phyloP scores from a whole-genome alignment of 495 filamentous ascomycete genomes.

The Aspergillus egyptiacus region DNA sequence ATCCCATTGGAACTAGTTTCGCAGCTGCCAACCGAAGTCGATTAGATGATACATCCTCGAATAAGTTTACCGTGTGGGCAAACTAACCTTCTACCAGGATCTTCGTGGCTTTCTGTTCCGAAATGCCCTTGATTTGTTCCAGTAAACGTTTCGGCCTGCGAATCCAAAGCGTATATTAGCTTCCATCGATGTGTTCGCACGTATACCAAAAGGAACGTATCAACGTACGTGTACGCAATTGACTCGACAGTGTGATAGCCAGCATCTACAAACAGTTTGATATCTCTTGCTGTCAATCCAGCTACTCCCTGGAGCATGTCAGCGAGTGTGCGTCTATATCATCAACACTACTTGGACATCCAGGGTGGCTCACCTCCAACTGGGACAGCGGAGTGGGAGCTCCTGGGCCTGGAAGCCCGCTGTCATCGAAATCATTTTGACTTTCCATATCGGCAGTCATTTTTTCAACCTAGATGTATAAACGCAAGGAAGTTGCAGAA shows the following conservation, averaged over 20 bases:
- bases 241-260: slow-evolving; percentile 94
- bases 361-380: slow-evolving; percentile 62
- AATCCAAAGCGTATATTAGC: slow-evolving; percentile 3
- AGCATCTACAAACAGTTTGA: slow-evolving; percentile 85
- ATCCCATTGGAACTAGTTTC: slow-evolving; percentile 96
- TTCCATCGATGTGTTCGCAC: neutral
- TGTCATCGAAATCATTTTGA: slow-evolving; percentile 58
- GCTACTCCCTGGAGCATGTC: slow-evolving; percentile 55
- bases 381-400: slow-evolving; percentile 86
- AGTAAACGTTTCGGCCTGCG: slow-evolving; percentile 68
- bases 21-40: slow-evolving; percentile 53
- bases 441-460: slow-evolving; percentile 57
- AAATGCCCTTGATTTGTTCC: slow-evolving; percentile 96
- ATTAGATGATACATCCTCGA: neutral
- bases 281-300: slow-evolving; percentile 87
- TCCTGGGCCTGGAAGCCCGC: slow-evolving; percentile 68
- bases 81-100: slow-evolving; percentile 78
- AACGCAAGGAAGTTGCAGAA: neutral
- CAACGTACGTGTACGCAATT: slow-evolving; percentile 77
- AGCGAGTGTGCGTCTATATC: neutral
- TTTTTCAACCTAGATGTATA: slow-evolving; percentile 20
- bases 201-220: no score
- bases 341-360: neutral
- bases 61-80: slow-evolving; percentile 8
- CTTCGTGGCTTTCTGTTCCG: slow-evolving; percentile 90